phyloP scores from a whole-genome alignment of 208 protist genomes.

The Leptomonas pyrrhocoris region DNA sequence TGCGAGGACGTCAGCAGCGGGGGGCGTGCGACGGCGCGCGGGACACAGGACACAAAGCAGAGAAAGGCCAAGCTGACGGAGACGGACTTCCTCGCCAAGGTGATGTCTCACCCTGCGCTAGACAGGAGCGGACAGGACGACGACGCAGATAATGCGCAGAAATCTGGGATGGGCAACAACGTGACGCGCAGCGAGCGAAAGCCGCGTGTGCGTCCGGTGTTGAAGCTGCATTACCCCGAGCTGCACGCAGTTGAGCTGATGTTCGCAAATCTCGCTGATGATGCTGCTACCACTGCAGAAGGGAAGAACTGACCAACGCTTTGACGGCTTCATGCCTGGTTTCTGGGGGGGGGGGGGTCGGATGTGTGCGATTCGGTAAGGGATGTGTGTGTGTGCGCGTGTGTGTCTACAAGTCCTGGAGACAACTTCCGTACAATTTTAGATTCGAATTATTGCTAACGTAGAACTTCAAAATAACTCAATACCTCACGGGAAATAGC shows the following conservation, averaged over 20 bases:
- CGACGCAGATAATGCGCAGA: constrained; percentile 5
- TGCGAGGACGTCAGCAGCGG: constrained; percentile 21
- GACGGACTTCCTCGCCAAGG: constrained; percentile 16
- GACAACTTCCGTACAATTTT: too few relatives aligned
- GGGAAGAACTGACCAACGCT: neutral
- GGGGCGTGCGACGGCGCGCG: neutral
- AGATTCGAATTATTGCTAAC: too few relatives aligned
- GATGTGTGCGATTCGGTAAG: too few relatives aligned
- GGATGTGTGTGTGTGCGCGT: neutral
- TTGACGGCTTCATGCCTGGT: neutral
- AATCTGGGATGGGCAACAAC: neutral
- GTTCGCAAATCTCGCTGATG: constrained; percentile 12
- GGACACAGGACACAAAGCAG: neutral
- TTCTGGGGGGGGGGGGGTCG: neutral
- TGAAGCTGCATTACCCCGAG: constrained; percentile 29
- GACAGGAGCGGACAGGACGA: constrained; percentile 6
- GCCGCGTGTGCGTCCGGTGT: constrained; percentile 2
- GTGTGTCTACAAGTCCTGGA: too few relatives aligned
- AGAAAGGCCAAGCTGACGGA: constrained; percentile 10
- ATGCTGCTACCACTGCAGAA: neutral
- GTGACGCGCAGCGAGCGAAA: neutral
- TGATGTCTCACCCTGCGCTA: constrained; percentile 24
- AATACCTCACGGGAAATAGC: too few relatives aligned
- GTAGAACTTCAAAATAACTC: too few relatives aligned
- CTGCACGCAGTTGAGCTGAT: constrained; percentile 33